Percentiles rank a stretch among this genome's conserved stretches.
These are phyloP conservation scores for Candida tibetensis DNA, from an alignment of 805 yeast genomes.

Conservation along the genomic window DNA sequence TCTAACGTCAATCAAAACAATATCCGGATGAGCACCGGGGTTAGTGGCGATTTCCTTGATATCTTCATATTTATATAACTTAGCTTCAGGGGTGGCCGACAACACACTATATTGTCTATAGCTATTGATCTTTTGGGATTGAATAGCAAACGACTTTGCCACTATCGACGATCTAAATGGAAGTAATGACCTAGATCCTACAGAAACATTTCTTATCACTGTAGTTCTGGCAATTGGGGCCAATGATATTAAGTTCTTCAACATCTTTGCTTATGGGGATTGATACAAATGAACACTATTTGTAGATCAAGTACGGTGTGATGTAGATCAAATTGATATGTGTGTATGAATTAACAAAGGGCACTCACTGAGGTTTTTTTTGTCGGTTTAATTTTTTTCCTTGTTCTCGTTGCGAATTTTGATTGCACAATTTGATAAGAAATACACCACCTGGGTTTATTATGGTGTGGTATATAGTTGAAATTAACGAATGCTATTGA, in stretches of 20 bases:
- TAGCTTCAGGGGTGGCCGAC: conserved; percentile 41
- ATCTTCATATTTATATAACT: conserved; percentile 50
- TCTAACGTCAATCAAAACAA: conserved; percentile 81
- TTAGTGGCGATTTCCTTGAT: conserved; percentile 43
- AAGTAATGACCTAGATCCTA: not conserved
- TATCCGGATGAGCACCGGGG: conserved; percentile 41
- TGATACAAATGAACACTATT: too few species aligned
- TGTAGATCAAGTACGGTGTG: too few species aligned
- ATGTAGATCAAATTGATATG: too few species aligned
- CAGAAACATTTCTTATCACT: not conserved
- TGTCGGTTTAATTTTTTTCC: not conserved
- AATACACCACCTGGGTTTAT: too few species aligned
- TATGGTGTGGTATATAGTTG: too few species aligned
- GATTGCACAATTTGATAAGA: not conserved
- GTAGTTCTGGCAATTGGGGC: not conserved
- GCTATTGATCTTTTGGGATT: not conserved
- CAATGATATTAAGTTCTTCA: not conserved
- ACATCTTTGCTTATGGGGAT: too few species aligned
- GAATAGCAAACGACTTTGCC: not conserved
- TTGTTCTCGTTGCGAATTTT: not conserved
- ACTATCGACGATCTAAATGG: not conserved
- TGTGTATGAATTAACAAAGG: too few species aligned
- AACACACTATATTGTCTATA: conserved; percentile 36
- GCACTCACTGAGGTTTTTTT: too few species aligned
- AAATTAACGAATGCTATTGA: too few species aligned